phyloP scores from a whole-genome alignment of 2,329 filamentous ascomycete species.

The Trichoderma sp. region DNA sequence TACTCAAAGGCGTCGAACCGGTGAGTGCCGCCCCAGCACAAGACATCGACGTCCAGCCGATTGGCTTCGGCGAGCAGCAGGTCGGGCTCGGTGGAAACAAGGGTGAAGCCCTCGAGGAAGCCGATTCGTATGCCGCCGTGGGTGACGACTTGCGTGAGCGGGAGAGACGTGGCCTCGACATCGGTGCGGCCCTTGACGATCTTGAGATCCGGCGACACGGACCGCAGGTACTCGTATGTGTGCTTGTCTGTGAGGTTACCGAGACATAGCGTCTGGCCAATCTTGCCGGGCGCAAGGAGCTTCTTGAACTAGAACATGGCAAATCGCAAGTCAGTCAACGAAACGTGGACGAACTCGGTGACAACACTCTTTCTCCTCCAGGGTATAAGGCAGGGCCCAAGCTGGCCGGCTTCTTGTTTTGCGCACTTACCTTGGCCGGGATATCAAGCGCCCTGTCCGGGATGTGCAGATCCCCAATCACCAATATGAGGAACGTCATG shows the following conservation, averaged over 20 bases:
- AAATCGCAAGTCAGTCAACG: constrained; percentile 32
- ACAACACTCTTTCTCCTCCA: constrained; percentile 28
- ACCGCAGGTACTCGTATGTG: constrained; percentile 79
- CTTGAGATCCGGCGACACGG: constrained; percentile 72
- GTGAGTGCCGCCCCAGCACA: constrained; percentile 71
- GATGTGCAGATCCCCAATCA: constrained; percentile 92
- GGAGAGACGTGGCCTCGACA: constrained; percentile 67
- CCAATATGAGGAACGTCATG: constrained; percentile 87
- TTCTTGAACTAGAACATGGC: constrained; percentile 71
- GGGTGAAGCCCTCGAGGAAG: constrained; percentile 70
- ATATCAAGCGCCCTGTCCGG: constrained; percentile 90
- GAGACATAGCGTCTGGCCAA: constrained; percentile 78
- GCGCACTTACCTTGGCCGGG: constrained; percentile 73
- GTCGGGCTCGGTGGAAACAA: constrained; percentile 69
- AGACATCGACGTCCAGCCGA: constrained; percentile 68
- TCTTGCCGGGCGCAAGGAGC: constrained; percentile 81
- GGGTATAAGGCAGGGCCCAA: constrained; percentile 6
- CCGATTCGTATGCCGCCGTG: constrained; percentile 68
- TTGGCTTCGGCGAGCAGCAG: constrained; percentile 69
- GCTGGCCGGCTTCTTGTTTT: neutral
- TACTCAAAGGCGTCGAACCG: constrained; percentile 73
- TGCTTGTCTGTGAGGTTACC: constrained; percentile 80
- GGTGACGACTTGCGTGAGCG: constrained; percentile 67
- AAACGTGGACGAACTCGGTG: constrained; percentile 9
- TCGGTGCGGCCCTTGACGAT: constrained; percentile 71